Base-by-base conservation (phyloP, 106 monocot species). In the Iris macrosiphon region DNA sequence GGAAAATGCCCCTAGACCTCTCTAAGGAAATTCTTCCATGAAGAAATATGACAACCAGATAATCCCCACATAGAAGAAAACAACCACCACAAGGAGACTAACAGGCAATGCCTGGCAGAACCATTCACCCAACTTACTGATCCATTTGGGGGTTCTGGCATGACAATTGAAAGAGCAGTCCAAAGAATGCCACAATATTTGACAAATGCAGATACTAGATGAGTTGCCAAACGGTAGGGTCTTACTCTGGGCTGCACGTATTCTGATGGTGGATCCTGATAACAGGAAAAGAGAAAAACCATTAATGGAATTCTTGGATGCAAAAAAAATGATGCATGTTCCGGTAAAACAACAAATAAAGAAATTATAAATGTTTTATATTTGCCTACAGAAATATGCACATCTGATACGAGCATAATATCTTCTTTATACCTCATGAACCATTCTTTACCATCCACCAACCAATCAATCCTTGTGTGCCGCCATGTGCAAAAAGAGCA, bases 361-460 rank as follows among this genome's bases (percentile, higher is more conserved):
- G n/a, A n/a, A n/a, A n/a, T n/a, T n/a, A n/a, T n/a, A n/a, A n/a
- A n/a, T n/a, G n/a, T 16, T 16, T n/a, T n/a, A n/a, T n/a, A n/a
- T n/a, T n/a, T n/a, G n/a, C n/a, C n/a, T n/a, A n/a, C n/a, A n/a
- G n/a, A n/a, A n/a, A n/a, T n/a, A n/a, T n/a, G n/a, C n/a, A n/a
- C n/a, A n/a, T n/a, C n/a, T n/a, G n/a, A n/a, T n/a, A n/a, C n/a
- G n/a, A n/a, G n/a, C n/a, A n/a, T n/a, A n/a, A n/a, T n/a, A n/a
- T n/a, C n/a, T n/a, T 31, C 3, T 29, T 0, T 21, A 26, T 73
- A 92, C 91, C 82, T 87, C 79, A 46, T 49, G 87, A 45, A 47
- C 92, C 92, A 74, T 87, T 92, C 57, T 79, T 86, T 24, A 92
- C 92, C 92, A 92, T 92, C 92, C 92, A 92, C 92, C 92, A 92